Conservation (phyloP, 2,329 filamentous ascomycete genomes). For the Ascochyta viciae-villosae region DNA sequence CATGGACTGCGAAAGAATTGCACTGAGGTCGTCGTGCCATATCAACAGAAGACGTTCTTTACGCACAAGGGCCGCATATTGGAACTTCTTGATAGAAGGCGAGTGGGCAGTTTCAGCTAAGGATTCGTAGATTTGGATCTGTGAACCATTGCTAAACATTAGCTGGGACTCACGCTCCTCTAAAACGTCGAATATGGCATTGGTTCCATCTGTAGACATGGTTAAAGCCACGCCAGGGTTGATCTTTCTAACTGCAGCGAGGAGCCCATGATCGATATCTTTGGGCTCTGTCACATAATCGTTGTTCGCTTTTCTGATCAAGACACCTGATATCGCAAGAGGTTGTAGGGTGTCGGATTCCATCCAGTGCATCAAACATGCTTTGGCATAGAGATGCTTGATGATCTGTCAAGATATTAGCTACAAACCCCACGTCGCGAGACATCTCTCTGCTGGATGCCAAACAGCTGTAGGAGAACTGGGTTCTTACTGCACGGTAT, state of each 20-base stretch:
- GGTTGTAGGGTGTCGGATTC: constrained; percentile 19
- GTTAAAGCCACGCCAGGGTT: constrained; percentile 58
- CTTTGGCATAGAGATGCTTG: constrained; percentile 37
- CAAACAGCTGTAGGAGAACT: neutral
- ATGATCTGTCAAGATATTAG: constrained; percentile 29
- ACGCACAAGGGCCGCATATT: constrained; percentile 79
- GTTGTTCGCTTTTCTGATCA: constrained; percentile 71
- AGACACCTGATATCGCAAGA: constrained; percentile 63
- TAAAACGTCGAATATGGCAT: constrained; percentile 54
- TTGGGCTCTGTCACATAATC: constrained; percentile 67
- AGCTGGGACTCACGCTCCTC: constrained; percentile 53
- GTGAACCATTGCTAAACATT: constrained; percentile 71
- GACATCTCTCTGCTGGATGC: neutral
- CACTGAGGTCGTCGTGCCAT: constrained; percentile 78
- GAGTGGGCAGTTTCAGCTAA: constrained; percentile 74
- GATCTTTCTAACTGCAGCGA: constrained; percentile 54
- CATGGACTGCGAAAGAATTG: constrained; percentile 71
- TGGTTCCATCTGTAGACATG: constrained; percentile 58
- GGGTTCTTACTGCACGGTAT: neutral
- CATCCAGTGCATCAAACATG: constrained; percentile 34
- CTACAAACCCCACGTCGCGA: neutral
- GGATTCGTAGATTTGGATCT: constrained; percentile 77
- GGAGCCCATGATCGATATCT: constrained; percentile 47
- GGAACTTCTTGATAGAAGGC: constrained; percentile 75
- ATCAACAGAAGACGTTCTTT: constrained; percentile 74